phyloP scores from a whole-genome alignment of 495 filamentous ascomycete species.

The Cladorrhinum samala region DNA sequence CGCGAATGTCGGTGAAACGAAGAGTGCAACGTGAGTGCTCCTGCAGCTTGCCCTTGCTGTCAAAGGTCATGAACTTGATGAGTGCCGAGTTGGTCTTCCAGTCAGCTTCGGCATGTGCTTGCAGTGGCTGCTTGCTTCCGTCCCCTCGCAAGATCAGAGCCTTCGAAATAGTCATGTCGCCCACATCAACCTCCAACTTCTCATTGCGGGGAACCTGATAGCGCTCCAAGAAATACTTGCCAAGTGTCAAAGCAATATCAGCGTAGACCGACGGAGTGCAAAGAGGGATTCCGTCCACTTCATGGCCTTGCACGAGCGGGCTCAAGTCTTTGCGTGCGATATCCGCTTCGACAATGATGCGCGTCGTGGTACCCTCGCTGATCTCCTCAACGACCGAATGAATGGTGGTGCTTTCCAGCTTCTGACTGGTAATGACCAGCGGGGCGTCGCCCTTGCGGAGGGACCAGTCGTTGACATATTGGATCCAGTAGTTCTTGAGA shows the following conservation, averaged over 20 bases:
- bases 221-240: constrained; percentile 53
- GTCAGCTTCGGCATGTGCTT: constrained; percentile 34
- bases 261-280: constrained; percentile 55
- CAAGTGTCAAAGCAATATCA: constrained; percentile 65
- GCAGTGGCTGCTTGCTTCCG: constrained; percentile 26
- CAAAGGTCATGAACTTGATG: constrained; percentile 38
- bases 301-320: constrained; percentile 55
- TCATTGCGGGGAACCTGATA: constrained; percentile 34
- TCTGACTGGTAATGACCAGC: constrained; percentile 12
- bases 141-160: constrained; percentile 50
- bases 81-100: constrained; percentile 21
- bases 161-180: constrained; percentile 55
- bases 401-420: constrained; percentile 35
- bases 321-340: constrained; percentile 51
- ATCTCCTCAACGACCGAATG: constrained; percentile 48
- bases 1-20: neutral
- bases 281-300: constrained; percentile 51
- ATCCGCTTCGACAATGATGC: constrained; percentile 58
- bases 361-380: constrained; percentile 40
- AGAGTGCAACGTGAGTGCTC: neutral
- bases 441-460: constrained; percentile 57
- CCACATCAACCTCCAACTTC: constrained; percentile 47
- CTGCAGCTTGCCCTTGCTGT: constrained; percentile 9
- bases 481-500: constrained; percentile 73
- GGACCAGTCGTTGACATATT: constrained; percentile 55